These are phyloP conservation scores for Nothopassalora personata DNA, from an alignment of 2,329 filamentous ascomycete species.

Conservation along the genomic window DNA sequence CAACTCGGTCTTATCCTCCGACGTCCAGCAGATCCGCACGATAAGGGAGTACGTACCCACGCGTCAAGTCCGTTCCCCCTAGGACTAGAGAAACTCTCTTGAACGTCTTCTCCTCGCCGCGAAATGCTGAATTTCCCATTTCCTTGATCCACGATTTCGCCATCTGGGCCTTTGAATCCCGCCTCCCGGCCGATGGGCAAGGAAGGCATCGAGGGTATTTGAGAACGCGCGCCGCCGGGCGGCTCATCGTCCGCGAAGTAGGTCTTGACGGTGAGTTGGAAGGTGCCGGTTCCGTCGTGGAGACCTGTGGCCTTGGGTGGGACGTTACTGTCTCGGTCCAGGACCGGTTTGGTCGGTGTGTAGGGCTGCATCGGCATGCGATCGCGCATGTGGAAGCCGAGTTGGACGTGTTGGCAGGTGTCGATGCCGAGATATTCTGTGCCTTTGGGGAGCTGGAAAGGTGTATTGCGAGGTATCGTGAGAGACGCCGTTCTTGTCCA, in stretches of 20 bases:
- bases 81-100: conserved; percentile 45
- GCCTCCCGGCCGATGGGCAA: conserved; percentile 46
- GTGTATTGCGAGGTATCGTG: conserved; percentile 45
- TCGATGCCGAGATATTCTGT: conserved; percentile 42
- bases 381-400: conserved; percentile 51
- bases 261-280: conserved; percentile 49
- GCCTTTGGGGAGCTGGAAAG: conserved; percentile 42
- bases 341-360: conserved; percentile 45
- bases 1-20: conserved; percentile 33
- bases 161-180: conserved; percentile 49
- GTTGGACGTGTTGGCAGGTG: conserved; percentile 50
- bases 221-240: conserved; percentile 51
- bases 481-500: conserved; percentile 37
- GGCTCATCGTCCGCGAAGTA: conserved; percentile 46
- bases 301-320: conserved; percentile 26
- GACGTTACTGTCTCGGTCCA: conserved; percentile 13
- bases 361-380: conserved; percentile 49
- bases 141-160: conserved; percentile 48
- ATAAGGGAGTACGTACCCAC: conserved; percentile 50
- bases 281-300: conserved; percentile 37
- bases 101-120: conserved; percentile 40
- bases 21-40: conserved; percentile 37
- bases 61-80: conserved; percentile 49
- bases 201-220: conserved; percentile 49
- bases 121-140: conserved; percentile 44